Evolutionary conservation across 768 basidiomycete species (phyloP).

Genomic region (Panellus pusillus): DNA sequence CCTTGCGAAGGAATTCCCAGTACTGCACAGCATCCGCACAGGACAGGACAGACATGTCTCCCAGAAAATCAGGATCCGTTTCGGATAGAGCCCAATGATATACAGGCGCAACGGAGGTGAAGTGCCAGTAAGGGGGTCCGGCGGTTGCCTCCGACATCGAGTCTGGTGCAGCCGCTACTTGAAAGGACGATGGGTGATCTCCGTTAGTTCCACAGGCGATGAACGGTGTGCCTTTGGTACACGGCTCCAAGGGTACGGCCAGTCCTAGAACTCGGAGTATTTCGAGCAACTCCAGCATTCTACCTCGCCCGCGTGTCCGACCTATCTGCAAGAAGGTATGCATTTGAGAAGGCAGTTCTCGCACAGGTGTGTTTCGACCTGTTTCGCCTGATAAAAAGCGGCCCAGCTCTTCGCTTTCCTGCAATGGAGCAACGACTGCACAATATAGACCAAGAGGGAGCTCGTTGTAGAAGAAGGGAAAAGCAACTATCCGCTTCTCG

Average conservation of each 20-base stretch:
- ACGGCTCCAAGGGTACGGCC: slow-evolving; percentile 55
- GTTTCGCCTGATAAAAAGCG: slow-evolving; percentile 48
- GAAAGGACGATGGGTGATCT: slow-evolving; percentile 48
- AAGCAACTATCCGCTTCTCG: slow-evolving; percentile 55
- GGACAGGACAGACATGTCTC: slow-evolving; percentile 42
- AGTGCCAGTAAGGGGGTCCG: slow-evolving; percentile 65
- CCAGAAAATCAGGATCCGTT: slow-evolving; percentile 53
- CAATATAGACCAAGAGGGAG: slow-evolving; percentile 67
- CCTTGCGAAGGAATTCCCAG: slow-evolving; percentile 58
- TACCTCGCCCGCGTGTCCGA: slow-evolving; percentile 55
- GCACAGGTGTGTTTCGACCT: slow-evolving; percentile 50
- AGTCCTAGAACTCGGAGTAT: slow-evolving; percentile 59
- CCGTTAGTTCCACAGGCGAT: slow-evolving; percentile 46
- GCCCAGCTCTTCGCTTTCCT: slow-evolving; percentile 57
- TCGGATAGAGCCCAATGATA: slow-evolving; percentile 61
- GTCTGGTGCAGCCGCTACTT: slow-evolving; percentile 40
- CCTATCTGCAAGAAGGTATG: slow-evolving; percentile 56
- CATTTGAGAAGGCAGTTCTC: slow-evolving; percentile 52
- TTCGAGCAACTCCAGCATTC: slow-evolving; percentile 62
- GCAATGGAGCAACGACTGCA: slow-evolving; percentile 57
- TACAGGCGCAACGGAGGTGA: slow-evolving; percentile 55
- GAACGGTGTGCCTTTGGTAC: slow-evolving; percentile 40
- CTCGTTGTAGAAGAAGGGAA: slow-evolving; percentile 63
- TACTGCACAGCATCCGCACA: slow-evolving; percentile 42
- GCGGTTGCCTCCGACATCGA: slow-evolving; percentile 46